Evolutionary conservation across 2,329 filamentous ascomycete genomes (phyloP).

Genomic region (Ascochyta rabiei): DNA sequence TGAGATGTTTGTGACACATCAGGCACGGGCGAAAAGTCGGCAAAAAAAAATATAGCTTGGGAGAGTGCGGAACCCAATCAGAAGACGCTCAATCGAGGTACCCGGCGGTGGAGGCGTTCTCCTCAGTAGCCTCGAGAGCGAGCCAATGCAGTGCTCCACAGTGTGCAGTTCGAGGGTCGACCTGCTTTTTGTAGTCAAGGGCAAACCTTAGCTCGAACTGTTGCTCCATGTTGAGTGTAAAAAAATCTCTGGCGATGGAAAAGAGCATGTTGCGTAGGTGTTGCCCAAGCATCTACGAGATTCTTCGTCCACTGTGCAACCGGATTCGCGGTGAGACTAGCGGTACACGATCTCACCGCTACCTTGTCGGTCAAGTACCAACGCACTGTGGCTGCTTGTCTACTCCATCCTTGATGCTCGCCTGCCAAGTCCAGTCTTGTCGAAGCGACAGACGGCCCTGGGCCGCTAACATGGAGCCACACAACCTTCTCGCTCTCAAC

Average conservation of each 20-base stretch:
- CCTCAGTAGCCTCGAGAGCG: constrained; percentile 14
- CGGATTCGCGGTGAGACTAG: constrained; percentile 1
- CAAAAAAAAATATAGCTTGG: constrained; percentile 5
- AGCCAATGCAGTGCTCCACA: constrained; percentile 11
- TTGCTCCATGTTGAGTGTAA: constrained; percentile 19
- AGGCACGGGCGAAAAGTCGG: constrained; percentile 10
- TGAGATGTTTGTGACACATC: constrained; percentile 1
- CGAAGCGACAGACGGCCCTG: neutral
- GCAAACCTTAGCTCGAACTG: constrained; percentile 8
- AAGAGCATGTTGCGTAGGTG: neutral
- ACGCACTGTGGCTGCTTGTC: constrained; percentile 3
- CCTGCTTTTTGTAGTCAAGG: constrained; percentile 22
- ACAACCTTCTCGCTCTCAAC: constrained; percentile 2
- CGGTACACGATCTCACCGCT: constrained; percentile 7
- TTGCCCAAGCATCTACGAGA: neutral
- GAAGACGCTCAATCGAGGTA: constrained; percentile 5
- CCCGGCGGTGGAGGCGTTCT: constrained; percentile 14
- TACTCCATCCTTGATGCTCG: constrained; percentile 11
- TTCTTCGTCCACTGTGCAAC: constrained; percentile 4
- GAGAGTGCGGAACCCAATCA: neutral
- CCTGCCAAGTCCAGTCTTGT: constrained; percentile 6
- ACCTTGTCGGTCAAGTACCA: constrained; percentile 2
- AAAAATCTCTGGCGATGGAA: neutral
- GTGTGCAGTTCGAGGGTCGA: constrained; percentile 15
- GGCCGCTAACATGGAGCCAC: constrained; percentile 6